Conservation (phyloP, 768 basidiomycete genomes). For the Podaxis sp. region DNA sequence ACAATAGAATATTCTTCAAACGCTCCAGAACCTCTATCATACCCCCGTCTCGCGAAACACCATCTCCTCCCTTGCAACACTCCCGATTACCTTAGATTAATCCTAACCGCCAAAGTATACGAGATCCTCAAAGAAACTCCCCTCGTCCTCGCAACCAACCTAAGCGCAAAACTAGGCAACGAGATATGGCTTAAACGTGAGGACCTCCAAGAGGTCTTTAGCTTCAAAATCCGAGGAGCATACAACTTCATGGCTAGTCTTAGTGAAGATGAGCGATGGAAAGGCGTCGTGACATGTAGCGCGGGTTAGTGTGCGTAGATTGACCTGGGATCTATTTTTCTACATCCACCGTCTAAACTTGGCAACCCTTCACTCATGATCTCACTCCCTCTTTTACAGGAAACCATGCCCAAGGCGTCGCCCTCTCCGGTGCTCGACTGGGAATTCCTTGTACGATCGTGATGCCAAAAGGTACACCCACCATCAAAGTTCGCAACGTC, state of each 20-base stretch:
- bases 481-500: conserved; percentile 95
- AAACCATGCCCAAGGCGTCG: conserved; percentile 98
- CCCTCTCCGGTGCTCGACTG: conserved; percentile 86
- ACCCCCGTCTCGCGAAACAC: conserved; percentile 68
- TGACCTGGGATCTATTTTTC: conserved; percentile 19
- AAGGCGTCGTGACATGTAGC: conserved; percentile 96
- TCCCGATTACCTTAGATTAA: conserved; percentile 87
- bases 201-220: conserved; percentile 96
- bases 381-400: conserved; percentile 46
- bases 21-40: conserved; percentile 64
- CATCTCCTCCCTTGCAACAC: conserved; percentile 61
- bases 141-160: conserved; percentile 80
- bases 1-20: conserved; percentile 69
- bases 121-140: conserved; percentile 89
- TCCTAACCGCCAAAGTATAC: conserved; percentile 88
- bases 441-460: conserved; percentile 97
- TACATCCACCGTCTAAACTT: conserved; percentile 6
- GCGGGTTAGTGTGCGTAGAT: conserved; percentile 82
- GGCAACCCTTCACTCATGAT: background rate
- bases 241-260: conserved; percentile 98
- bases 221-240: conserved; percentile 97
- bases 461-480: conserved; percentile 93
- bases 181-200: conserved; percentile 97
- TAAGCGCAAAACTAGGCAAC: conserved; percentile 87
- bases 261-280: conserved; percentile 88